A percentile compares a stretch with the other conserved stretches of the same genome.
Evolutionary conservation across 164 flowering plant species (phyloP).

Genomic region (Stephania cephalantha): DNA sequence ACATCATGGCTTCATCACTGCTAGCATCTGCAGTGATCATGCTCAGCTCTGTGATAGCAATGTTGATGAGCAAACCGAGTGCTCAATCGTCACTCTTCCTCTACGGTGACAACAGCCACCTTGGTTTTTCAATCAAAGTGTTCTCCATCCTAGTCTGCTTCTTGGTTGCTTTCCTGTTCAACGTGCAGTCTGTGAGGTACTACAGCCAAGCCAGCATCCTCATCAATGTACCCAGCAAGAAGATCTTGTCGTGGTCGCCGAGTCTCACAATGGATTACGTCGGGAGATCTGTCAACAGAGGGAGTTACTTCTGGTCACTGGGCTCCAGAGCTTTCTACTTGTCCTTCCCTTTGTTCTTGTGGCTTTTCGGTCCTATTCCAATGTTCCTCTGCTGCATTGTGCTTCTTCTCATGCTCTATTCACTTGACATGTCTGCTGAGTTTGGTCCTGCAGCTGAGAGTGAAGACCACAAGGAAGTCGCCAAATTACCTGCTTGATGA

Average conservation of each 20-base stretch:
- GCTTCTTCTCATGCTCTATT: conserved; percentile 50
- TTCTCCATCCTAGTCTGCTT: conserved; percentile 66
- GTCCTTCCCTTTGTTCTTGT: conserved; percentile 74
- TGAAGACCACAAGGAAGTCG: conserved; percentile 9
- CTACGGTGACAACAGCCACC: conserved; percentile 43
- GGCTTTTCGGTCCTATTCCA: conserved; percentile 90
- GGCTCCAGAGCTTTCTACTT: conserved; percentile 78
- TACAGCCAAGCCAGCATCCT: conserved; percentile 89
- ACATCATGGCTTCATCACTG: conserved; percentile 91
- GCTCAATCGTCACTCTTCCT: conserved; percentile 16
- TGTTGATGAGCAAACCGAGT: conserved; percentile 41
- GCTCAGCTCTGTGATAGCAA: conserved; percentile 68
- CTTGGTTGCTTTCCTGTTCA: conserved; percentile 60
- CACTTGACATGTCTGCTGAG: conserved; percentile 45
- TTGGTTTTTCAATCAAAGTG: conserved; percentile 55
- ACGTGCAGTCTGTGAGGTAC: conserved; percentile 78
- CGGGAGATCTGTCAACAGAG: conserved; percentile 43
- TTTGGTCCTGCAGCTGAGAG: conserved; percentile 16
- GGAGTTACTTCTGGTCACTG: conserved; percentile 81
- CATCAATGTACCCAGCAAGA: conserved; percentile 65
- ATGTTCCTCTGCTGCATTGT: conserved; percentile 53
- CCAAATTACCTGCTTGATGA: not conserved
- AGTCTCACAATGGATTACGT: conserved; percentile 51
- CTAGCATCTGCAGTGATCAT: conserved; percentile 69
- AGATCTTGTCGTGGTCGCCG: conserved; percentile 17